A percentile compares a stretch with the other conserved stretches of the same genome.
Evolutionary conservation across 768 basidiomycete genomes (phyloP).

Genomic region (Hirschioporus abietinus): DNA sequence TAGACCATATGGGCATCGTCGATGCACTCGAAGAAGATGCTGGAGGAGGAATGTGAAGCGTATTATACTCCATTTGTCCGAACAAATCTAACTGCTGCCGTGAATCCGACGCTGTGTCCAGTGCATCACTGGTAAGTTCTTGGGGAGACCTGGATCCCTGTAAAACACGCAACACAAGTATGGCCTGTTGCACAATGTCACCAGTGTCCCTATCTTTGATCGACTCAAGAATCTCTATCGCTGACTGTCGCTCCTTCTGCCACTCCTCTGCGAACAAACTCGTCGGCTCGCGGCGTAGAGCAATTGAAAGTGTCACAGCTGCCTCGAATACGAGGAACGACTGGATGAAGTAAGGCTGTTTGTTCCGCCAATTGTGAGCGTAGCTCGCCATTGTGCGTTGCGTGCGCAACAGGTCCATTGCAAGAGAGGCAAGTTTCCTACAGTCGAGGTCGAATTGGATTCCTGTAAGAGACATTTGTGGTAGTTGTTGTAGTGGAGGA

Average conservation of each 20-base stretch:
- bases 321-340: conserved; percentile 37
- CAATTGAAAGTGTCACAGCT: conserved; percentile 39
- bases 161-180: conserved; percentile 32
- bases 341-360: conserved; percentile 15
- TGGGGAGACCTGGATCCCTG: neutral
- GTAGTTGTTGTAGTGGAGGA: conserved; percentile 13
- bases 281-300: conserved; percentile 34
- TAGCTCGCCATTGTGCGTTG: conserved; percentile 33
- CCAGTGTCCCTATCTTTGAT: conserved; percentile 28
- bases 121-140: neutral
- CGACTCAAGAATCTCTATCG: conserved; percentile 31
- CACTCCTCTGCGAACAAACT: conserved; percentile 27
- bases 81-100: neutral
- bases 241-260: conserved; percentile 32
- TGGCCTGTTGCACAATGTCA: conserved; percentile 34
- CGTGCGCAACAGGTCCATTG: conserved; percentile 37
- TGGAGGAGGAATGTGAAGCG: neutral
- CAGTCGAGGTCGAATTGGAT: conserved; percentile 27
- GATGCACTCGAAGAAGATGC: neutral
- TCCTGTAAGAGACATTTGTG: conserved; percentile 21
- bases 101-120: neutral
- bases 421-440: conserved; percentile 33
- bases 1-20: neutral
- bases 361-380: conserved; percentile 17
- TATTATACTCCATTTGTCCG: neutral